Conservation (phyloP, 352 stramenopile species). For the Phytophthora cactorum region DNA sequence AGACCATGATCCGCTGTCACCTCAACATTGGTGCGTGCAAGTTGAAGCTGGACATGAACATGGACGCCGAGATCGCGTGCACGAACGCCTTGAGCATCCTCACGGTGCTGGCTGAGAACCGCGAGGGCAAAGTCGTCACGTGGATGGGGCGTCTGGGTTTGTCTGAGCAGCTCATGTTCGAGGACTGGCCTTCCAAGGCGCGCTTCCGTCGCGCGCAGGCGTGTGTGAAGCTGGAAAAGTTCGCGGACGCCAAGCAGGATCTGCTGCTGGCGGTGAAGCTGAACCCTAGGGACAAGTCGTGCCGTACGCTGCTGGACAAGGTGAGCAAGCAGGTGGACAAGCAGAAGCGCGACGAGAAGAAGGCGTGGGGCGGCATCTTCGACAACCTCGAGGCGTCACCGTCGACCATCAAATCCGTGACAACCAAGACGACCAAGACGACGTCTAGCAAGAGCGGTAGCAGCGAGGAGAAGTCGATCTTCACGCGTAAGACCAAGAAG, state of each 20-base stretch:
- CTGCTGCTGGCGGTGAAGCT: constrained; percentile 79
- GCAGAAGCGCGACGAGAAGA: constrained; percentile 80
- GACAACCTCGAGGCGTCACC: constrained; percentile 49
- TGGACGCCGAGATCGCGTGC: constrained; percentile 79
- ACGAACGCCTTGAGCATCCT: constrained; percentile 87
- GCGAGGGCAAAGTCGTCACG: constrained; percentile 76
- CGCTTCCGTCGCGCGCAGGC: constrained; percentile 85
- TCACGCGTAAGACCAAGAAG: constrained; percentile 73
- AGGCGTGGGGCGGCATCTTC: constrained; percentile 85
- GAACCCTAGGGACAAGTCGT: constrained; percentile 85
- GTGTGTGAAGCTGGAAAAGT: constrained; percentile 77
- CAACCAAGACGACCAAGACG: constrained; percentile 13
- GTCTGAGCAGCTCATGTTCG: constrained; percentile 81
- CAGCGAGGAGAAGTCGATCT: constrained; percentile 65
- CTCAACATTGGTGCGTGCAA: constrained; percentile 89
- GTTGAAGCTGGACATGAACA: constrained; percentile 70
- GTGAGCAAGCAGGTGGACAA: constrained; percentile 76
- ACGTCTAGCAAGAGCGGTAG: constrained; percentile 20
- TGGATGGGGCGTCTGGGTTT: constrained; percentile 87
- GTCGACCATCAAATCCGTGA: constrained; percentile 32
- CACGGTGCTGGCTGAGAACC: constrained; percentile 77
- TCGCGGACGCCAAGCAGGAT: constrained; percentile 76
- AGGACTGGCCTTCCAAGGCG: constrained; percentile 88
- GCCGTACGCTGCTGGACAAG: constrained; percentile 72
- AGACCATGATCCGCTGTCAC: constrained; percentile 91